Evolutionary conservation across 2,329 filamentous ascomycete genomes (phyloP), one percentile per base, ranked within the genome.

Genomic region (Colletotrichum lindemuthianum): DNA sequence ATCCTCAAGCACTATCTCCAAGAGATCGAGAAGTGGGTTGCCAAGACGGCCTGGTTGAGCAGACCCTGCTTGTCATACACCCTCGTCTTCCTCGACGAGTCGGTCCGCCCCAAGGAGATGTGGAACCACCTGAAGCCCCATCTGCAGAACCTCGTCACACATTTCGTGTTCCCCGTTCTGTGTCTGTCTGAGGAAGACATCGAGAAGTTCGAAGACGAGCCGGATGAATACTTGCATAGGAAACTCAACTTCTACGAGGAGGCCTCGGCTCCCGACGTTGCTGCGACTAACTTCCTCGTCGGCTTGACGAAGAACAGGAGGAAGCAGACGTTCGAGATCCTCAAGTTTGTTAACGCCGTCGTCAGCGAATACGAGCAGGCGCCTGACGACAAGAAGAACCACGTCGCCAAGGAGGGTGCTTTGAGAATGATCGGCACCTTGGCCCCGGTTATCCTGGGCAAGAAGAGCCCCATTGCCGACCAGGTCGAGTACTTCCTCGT

Each of bases 401-500:
- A 96, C 64, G 86, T 96, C 57, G 93, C 96, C 75, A 99, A 99
- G 83, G 96, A 99, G 78, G 96, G 96, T 72, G 96, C 96, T 51
- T 79, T 99, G 73, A 88, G 96, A 67, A 98, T 99, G 93, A 98
- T 99, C 73, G 96, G 94, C 33, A 97, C 95, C 1, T 82, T 99
- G 50, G 92, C 96, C 0, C 92, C 93, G 37, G 95, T 99, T 56
- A 96, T 99, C 52, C 84, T 99, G 40, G 93, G 93, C 70, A 99
- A 98, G 85, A 98, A 98, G 86, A 97, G 94, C 74, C 96, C 96
- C 1, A 97, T 99, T 69, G 96, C 95, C 40, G 92, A 97, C 74
- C 93, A 98, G 78, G 94, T 98, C 61, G 96, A 99, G 78, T 97
- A 97, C 78, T 99, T 99, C 84, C 91, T 99, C 70, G 95, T 98